phyloP scores from a whole-genome alignment of 2,329 filamentous ascomycete genomes.

The Cytospora mali region DNA sequence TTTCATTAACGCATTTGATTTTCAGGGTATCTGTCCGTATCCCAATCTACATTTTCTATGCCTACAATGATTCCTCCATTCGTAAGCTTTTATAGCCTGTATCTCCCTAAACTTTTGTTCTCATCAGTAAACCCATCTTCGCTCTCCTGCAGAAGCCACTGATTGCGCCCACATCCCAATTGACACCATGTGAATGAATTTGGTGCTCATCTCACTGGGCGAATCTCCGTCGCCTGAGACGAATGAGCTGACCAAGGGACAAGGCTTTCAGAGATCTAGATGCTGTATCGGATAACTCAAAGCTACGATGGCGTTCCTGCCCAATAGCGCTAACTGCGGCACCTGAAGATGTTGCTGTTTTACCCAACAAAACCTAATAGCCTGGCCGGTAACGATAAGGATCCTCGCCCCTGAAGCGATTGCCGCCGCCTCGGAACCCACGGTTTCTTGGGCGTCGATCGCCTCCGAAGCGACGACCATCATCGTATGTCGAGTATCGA shows the following conservation, averaged over 20 bases:
- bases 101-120: not conserved
- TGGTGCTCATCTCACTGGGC: not conserved
- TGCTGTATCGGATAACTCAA: not conserved
- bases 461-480: slow-evolving; percentile 20
- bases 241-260: not conserved
- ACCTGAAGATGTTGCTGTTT: not conserved
- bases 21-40: slow-evolving; percentile 22
- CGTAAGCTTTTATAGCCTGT: not conserved
- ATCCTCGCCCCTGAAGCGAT: slow-evolving; percentile 26
- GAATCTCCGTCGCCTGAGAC: not conserved
- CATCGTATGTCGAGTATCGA: slow-evolving; percentile 19
- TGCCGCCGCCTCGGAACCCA: slow-evolving; percentile 24
- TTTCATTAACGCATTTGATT: slow-evolving; percentile 3
- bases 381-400: slow-evolving; percentile 28
- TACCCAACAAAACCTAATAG: not conserved
- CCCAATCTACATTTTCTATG: slow-evolving; percentile 21
- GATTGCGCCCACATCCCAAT: not conserved
- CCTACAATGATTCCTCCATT: slow-evolving; percentile 6
- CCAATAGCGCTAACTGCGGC: not conserved
- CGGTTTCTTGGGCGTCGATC: slow-evolving; percentile 26
- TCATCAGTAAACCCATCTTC: not conserved
- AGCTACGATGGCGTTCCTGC: not conserved
- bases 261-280: not conserved
- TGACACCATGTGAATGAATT: not conserved
- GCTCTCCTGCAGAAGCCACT: not conserved